Evolutionary conservation across 2,329 filamentous ascomycete genomes (phyloP).

Genomic region (Penicillium sp.): DNA sequence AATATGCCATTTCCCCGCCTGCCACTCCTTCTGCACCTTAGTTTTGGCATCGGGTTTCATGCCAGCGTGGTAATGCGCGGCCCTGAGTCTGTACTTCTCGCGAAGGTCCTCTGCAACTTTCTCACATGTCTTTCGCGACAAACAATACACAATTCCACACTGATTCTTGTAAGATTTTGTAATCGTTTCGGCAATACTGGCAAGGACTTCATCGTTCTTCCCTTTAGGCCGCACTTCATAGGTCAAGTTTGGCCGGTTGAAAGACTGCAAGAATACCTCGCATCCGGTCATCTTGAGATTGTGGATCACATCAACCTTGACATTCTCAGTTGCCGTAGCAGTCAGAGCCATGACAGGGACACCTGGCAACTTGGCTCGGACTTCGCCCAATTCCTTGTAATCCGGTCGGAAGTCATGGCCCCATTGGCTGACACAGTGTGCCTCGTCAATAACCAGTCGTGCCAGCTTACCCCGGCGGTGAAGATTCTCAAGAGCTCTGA

Average conservation of each 20-base stretch:
- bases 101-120: slow-evolving; percentile 73
- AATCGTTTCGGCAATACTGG: slow-evolving; percentile 66
- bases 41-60: slow-evolving; percentile 73
- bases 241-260: slow-evolving; percentile 92
- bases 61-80: slow-evolving; percentile 84
- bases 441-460: slow-evolving; percentile 94
- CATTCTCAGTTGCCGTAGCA: slow-evolving; percentile 91
- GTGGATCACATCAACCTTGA: slow-evolving; percentile 88
- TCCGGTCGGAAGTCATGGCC: slow-evolving; percentile 97
- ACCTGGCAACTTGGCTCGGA: slow-evolving; percentile 73
- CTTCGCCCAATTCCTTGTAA: slow-evolving; percentile 82
- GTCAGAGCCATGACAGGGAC: slow-evolving; percentile 95
- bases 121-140: slow-evolving; percentile 84
- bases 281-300: slow-evolving; percentile 85
- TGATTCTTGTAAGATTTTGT: slow-evolving; percentile 70
- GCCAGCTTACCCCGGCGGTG: slow-evolving; percentile 76
- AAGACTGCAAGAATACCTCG: slow-evolving; percentile 85
- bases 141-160: slow-evolving; percentile 91
- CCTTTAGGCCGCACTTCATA: slow-evolving; percentile 82
- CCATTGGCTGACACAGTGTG: slow-evolving; percentile 99
- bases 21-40: slow-evolving; percentile 79
- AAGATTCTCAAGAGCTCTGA: slow-evolving; percentile 69
- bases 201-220: slow-evolving; percentile 61
- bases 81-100: slow-evolving; percentile 68
- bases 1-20: slow-evolving; percentile 77